Conservation (phyloP, 148 eudicot genomes). For the Bassia scoparia region DNA sequence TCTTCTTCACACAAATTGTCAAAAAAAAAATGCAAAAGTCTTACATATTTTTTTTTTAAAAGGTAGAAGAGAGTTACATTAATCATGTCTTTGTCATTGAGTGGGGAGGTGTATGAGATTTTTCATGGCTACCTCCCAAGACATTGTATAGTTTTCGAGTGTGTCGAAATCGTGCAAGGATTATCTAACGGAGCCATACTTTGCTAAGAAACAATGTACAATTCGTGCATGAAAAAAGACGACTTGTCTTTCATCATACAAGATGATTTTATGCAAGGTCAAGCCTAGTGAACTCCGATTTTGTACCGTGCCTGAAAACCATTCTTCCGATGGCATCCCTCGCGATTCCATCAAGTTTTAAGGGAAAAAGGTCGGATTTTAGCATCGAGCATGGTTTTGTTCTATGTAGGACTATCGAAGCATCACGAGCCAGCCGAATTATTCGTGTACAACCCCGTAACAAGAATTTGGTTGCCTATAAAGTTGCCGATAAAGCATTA, state of each 20-base stretch:
- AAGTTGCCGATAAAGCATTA: background rate
- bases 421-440: background rate
- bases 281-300: background rate
- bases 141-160: background rate
- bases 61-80: too few species aligned
- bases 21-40: too few species aligned
- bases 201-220: slow-evolving; percentile 15
- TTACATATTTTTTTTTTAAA: too few species aligned
- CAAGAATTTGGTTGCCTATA: background rate
- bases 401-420: background rate
- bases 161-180: background rate
- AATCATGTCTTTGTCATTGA: slow-evolving; percentile 15
- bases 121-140: slow-evolving; percentile 17
- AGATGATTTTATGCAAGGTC: background rate
- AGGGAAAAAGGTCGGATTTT: background rate
- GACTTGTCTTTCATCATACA: slow-evolving; percentile 3
- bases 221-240: background rate
- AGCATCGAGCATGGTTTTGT: slow-evolving; percentile 16
- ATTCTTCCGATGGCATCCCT: background rate
- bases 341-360: background rate
- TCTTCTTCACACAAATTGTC: too few species aligned
- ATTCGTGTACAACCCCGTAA: slow-evolving; percentile 16
- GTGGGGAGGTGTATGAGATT: slow-evolving; percentile 11
- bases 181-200: background rate
- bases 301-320: background rate